Evolutionary conservation across 805 yeast genomes (phyloP).

Genomic region (Metschnikowia cubensis): DNA sequence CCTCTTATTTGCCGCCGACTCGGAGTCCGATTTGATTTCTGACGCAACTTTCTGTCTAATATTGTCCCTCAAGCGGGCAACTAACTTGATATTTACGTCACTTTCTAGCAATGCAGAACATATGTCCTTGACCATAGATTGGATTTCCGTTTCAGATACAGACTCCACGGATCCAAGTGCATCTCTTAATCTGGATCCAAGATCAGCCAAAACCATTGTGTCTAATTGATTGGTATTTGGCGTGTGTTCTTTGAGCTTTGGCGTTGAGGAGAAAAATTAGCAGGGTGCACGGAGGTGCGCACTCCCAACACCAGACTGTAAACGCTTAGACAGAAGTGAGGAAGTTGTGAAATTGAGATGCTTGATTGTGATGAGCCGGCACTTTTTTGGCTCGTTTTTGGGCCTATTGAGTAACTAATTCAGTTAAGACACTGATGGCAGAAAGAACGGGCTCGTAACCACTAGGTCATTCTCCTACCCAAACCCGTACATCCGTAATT

Average conservation of each 20-base stretch:
- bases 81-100: slow-evolving; percentile 89
- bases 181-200: slow-evolving; percentile 41
- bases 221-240: neutral
- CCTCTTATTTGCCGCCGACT: slow-evolving; percentile 60
- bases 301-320: neutral
- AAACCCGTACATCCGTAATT: too few species aligned
- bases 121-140: slow-evolving; percentile 72
- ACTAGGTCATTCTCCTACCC: too few species aligned
- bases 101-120: slow-evolving; percentile 87
- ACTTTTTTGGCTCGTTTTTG: too few species aligned
- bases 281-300: slow-evolving; percentile 2
- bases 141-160: slow-evolving; percentile 37
- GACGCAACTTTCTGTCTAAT: slow-evolving; percentile 46
- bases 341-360: too few species aligned
- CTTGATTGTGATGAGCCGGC: too few species aligned
- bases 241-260: neutral
- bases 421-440: too few species aligned
- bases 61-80: slow-evolving; percentile 69
- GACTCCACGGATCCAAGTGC: slow-evolving; percentile 41
- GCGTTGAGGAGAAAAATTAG: slow-evolving; percentile 5
- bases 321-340: neutral
- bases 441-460: too few species aligned
- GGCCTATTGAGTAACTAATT: too few species aligned
- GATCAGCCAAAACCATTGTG: slow-evolving; percentile 43
- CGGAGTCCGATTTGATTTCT: slow-evolving; percentile 45